Conservation (phyloP, 2,329 filamentous ascomycete genomes). For the Clonostachys byssicola region DNA sequence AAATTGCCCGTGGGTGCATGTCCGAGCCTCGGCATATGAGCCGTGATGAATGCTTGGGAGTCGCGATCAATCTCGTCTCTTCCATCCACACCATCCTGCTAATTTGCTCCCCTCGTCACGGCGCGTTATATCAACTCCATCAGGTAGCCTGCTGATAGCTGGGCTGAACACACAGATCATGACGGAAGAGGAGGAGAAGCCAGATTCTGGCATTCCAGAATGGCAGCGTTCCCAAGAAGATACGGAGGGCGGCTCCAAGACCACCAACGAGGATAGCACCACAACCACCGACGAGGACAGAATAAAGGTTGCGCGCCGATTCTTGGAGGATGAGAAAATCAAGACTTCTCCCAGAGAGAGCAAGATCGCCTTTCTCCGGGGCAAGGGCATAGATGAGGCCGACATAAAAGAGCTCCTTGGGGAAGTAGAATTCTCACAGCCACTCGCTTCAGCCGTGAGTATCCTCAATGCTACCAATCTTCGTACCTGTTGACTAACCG, state of each 20-base stretch:
- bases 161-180: neutral
- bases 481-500: conserved; percentile 2
- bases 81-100: neutral
- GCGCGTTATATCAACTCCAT: neutral
- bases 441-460: no score
- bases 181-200: conserved; percentile 3
- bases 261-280: neutral
- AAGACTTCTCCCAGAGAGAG: conserved; percentile 63
- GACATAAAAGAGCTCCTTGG: conserved; percentile 66
- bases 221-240: conserved; percentile 3
- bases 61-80: neutral
- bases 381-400: conserved; percentile 65
- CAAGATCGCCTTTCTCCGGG: conserved; percentile 72
- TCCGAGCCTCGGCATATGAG: no score
- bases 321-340: conserved; percentile 72
- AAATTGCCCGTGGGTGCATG: no score
- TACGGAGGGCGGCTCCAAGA: neutral
- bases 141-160: neutral
- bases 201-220: conserved; percentile 1
- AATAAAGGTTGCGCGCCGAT: conserved; percentile 65
- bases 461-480: conserved; percentile 3
- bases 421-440: conserved; percentile 6
- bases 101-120: neutral
- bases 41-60: no score
- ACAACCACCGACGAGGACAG: conserved; percentile 12